Evolutionary conservation across 2,329 filamentous ascomycete genomes (phyloP).

Genomic region (Fusarium agapanthi): DNA sequence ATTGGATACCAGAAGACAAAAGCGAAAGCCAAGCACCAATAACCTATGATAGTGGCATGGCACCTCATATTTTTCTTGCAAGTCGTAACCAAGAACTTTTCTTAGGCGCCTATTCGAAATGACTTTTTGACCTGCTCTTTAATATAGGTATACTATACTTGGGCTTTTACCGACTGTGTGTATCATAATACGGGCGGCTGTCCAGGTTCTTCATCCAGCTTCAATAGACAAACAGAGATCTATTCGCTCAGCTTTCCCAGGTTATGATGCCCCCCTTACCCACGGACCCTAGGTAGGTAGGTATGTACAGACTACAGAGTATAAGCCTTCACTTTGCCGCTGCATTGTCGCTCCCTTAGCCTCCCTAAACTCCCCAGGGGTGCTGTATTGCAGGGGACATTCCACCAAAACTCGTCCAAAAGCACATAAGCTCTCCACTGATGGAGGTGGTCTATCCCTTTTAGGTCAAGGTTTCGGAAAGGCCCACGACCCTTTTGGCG

Average conservation of each 20-base stretch:
- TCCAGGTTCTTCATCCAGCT: neutral
- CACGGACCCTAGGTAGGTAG: neutral
- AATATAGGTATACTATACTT: neutral
- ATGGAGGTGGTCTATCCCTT: neutral
- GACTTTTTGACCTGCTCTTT: too few relatives aligned
- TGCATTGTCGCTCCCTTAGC: slow-evolving; percentile 10
- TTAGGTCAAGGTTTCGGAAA: slow-evolving; percentile 11
- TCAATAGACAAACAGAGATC: neutral
- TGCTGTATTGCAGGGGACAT: slow-evolving; percentile 5
- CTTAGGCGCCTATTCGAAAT: neutral
- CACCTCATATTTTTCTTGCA: neutral
- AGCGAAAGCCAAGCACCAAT: slow-evolving; percentile 15
- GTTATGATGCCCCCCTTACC: neutral
- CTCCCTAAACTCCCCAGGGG: slow-evolving; percentile 7
- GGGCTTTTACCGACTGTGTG: neutral
- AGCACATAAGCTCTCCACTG: slow-evolving; percentile 8
- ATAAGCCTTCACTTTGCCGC: slow-evolving; percentile 19
- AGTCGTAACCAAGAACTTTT: neutral
- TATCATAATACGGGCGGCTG: slow-evolving; percentile 30
- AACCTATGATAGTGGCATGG: neutral
- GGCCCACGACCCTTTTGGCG: slow-evolving; percentile 15
- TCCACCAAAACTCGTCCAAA: too few relatives aligned
- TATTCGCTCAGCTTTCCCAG: slow-evolving; percentile 17
- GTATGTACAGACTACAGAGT: too few relatives aligned
- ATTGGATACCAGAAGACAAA: neutral